Conservation (phyloP, 805 yeast genomes). For the Nakazawaea sp. region DNA sequence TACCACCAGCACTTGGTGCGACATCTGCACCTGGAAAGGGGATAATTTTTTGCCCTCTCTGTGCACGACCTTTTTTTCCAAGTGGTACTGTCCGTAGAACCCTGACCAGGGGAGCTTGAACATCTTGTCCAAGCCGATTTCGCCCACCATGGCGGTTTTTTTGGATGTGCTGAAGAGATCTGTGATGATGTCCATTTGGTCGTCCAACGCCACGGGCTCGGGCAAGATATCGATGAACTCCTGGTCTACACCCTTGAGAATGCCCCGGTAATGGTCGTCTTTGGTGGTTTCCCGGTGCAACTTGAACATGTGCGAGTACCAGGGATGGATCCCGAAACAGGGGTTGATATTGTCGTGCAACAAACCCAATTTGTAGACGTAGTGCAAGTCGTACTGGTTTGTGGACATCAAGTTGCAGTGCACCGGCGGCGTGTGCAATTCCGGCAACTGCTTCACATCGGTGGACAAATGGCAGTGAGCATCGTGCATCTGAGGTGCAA, state of each 20-base stretch:
- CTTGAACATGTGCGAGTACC: slow-evolving; percentile 71
- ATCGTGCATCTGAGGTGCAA: slow-evolving; percentile 19
- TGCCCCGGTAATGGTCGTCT: slow-evolving; percentile 45
- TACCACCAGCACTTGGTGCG: slow-evolving; percentile 60
- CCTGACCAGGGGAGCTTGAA: slow-evolving; percentile 64
- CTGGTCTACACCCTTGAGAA: slow-evolving; percentile 34
- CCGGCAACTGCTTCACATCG: slow-evolving; percentile 12
- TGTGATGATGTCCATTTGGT: slow-evolving; percentile 27
- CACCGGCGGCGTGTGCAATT: background rate
- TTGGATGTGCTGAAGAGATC: slow-evolving; percentile 19
- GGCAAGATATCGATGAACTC: slow-evolving; percentile 47
- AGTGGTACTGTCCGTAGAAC: slow-evolving; percentile 29
- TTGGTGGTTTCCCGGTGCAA: slow-evolving; percentile 26
- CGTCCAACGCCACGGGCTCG: slow-evolving; percentile 41
- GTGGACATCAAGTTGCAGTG: slow-evolving; percentile 39
- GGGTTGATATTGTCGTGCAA: slow-evolving; percentile 27
- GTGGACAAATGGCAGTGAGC: slow-evolving; percentile 33
- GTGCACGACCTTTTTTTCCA: slow-evolving; percentile 10
- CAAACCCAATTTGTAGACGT: slow-evolving; percentile 17
- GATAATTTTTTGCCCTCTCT: slow-evolving; percentile 19
- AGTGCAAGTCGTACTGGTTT: slow-evolving; percentile 28
- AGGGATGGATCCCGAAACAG: slow-evolving; percentile 82
- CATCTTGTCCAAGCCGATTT: slow-evolving; percentile 81
- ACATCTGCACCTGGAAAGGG: slow-evolving; percentile 48
- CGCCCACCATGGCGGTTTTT: slow-evolving; percentile 55